These are phyloP conservation scores for Boletus fagicola DNA, from an alignment of 768 basidiomycete genomes.

Conservation along the genomic window DNA sequence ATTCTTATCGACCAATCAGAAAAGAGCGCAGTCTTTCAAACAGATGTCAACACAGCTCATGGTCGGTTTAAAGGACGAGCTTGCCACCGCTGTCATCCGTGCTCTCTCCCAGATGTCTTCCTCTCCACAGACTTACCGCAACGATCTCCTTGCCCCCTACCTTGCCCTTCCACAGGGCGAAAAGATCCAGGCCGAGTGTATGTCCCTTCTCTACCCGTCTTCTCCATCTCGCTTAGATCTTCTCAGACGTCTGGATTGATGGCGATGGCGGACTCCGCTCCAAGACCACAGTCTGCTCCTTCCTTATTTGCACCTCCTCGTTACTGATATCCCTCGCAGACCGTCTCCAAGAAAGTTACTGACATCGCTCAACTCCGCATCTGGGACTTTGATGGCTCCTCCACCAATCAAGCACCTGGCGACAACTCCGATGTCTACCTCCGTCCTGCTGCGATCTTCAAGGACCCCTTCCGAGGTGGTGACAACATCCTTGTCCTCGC, in stretches of 20 bases:
- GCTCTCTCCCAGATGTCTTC: constrained; percentile 22
- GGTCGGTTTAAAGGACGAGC: constrained; percentile 26
- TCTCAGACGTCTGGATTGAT: constrained; percentile 94
- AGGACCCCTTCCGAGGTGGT: constrained; percentile 98
- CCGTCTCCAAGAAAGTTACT: constrained; percentile 80
- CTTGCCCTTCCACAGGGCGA: constrained; percentile 87
- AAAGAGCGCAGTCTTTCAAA: constrained; percentile 14
- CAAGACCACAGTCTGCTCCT: constrained; percentile 83
- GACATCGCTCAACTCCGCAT: constrained; percentile 89
- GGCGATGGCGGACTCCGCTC: constrained; percentile 92
- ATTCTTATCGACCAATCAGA: constrained; percentile 35
- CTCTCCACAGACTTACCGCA: constrained; percentile 51
- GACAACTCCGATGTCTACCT: constrained; percentile 97
- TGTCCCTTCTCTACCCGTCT: constrained; percentile 21
- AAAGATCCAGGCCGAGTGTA: constrained; percentile 94
- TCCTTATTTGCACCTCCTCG: neutral
- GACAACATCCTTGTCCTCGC: constrained; percentile 97
- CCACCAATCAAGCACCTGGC: constrained; percentile 96
- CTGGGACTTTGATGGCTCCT: constrained; percentile 99
- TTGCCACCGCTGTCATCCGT: neutral
- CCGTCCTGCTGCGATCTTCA: constrained; percentile 95
- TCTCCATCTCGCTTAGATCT: constrained; percentile 4
- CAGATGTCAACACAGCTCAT: constrained; percentile 24
- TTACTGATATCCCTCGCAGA: constrained; percentile 45
- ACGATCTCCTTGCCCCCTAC: constrained; percentile 87